Conservation (phyloP, 192 early-diverging fungal genomes). For the Thamnidium elegans region DNA sequence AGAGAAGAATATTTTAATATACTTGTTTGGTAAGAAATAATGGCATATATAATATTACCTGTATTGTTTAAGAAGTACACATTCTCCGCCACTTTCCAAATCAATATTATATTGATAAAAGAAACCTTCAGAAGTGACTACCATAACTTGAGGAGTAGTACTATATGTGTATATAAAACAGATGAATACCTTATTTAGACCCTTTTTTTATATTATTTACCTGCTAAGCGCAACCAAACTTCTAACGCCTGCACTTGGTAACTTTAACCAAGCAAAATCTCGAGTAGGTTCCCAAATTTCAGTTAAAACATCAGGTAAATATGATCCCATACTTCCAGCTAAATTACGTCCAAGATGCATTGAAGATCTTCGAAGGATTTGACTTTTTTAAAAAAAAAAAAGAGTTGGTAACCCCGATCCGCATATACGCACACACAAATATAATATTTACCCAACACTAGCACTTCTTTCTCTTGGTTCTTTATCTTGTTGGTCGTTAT, state of each 20-base stretch:
- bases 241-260: constrained; percentile 74
- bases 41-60: constrained; percentile 34
- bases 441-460: constrained; percentile 39
- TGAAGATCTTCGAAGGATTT: constrained; percentile 57
- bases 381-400: constrained; percentile 28
- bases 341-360: constrained; percentile 61
- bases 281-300: constrained; percentile 95
- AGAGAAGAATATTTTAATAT: no score
- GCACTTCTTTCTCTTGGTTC: constrained; percentile 23
- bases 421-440: not conserved
- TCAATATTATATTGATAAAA: constrained; percentile 91
- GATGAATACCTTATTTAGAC: not conserved
- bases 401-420: not conserved
- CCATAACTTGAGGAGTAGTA: constrained; percentile 79
- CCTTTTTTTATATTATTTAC: constrained; percentile 32
- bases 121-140: constrained; percentile 86
- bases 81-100: constrained; percentile 86
- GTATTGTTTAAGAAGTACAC: constrained; percentile 77
- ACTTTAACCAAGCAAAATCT: constrained; percentile 91
- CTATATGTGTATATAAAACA: constrained; percentile 32
- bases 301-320: constrained; percentile 82
- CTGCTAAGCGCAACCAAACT: constrained; percentile 74
- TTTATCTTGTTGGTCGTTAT: constrained; percentile 3
- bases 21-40: no score
- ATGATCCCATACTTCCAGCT: constrained; percentile 78